A percentile compares a stretch with the other conserved stretches of the same genome.
These are phyloP conservation scores for Syzygium aqueum DNA, from an alignment of 345 rosid genomes.

Conservation along the genomic window DNA sequence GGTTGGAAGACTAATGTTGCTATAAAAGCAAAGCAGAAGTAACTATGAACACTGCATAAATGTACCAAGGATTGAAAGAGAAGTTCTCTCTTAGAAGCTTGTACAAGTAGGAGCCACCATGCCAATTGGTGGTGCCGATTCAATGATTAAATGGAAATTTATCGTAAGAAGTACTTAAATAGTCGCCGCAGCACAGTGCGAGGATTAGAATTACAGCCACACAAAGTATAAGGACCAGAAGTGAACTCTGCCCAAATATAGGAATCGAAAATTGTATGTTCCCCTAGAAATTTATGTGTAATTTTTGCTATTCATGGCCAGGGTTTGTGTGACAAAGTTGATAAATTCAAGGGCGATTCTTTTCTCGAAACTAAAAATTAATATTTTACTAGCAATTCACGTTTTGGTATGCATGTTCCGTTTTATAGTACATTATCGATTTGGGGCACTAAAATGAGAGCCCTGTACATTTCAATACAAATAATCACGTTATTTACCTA, in stretches of 20 bases:
- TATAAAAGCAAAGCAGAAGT: background rate
- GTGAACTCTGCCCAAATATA: background rate
- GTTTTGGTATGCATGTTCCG: fast-evolving
- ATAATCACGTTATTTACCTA: background rate
- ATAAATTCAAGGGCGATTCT: background rate
- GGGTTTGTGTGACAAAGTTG: fast-evolving
- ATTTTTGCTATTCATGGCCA: background rate
- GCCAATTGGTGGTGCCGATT: background rate
- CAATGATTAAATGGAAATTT: too few relatives aligned
- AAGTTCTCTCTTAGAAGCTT: background rate
- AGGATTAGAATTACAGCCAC: background rate
- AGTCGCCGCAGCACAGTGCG: background rate
- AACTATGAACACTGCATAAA: background rate
- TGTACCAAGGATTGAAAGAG: background rate
- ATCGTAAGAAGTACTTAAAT: background rate
- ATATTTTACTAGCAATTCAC: too few relatives aligned
- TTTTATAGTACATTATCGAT: background rate
- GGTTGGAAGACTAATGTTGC: background rate
- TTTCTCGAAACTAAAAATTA: too few relatives aligned
- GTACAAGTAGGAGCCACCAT: background rate
- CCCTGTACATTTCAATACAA: fast-evolving
- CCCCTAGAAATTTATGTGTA: background rate
- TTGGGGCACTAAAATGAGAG: background rate
- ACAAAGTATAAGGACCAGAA: too few relatives aligned
- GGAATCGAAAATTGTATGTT: background rate